These are phyloP conservation scores for Lophiotrema nucula DNA, from an alignment of 495 filamentous ascomycete genomes.

Conservation along the genomic window DNA sequence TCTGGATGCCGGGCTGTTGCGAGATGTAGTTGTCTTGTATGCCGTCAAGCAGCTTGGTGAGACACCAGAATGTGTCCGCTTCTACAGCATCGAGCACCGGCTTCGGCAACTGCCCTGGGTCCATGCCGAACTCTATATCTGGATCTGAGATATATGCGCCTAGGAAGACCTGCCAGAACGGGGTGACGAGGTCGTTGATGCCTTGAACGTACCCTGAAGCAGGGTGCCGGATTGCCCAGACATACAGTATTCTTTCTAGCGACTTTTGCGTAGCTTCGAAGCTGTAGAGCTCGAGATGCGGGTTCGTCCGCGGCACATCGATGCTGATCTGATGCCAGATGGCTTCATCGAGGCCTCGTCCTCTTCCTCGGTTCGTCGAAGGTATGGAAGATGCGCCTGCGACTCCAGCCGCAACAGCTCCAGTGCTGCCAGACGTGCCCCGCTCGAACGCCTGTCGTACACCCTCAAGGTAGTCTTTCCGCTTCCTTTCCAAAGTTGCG, in stretches of 20 bases:
- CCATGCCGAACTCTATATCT: constrained; percentile 92
- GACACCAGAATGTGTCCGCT: constrained; percentile 96
- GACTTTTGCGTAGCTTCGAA: constrained; percentile 96
- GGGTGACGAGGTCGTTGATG: constrained; percentile 96
- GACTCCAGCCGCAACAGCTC: constrained; percentile 35
- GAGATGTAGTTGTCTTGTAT: constrained; percentile 99
- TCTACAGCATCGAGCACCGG: constrained; percentile 94
- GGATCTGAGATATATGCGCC: constrained; percentile 89
- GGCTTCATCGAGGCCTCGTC: constrained; percentile 83
- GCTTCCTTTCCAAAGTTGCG: constrained; percentile 85
- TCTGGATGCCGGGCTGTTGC: constrained; percentile 91
- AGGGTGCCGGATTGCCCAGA: constrained; percentile 96
- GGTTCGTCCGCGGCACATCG: constrained; percentile 94
- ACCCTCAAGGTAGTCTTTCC: constrained; percentile 95
- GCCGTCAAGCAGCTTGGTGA: constrained; percentile 93
- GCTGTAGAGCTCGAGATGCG: constrained; percentile 88
- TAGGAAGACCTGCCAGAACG: constrained; percentile 96
- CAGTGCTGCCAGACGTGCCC: constrained; percentile 45
- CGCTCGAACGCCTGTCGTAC: constrained; percentile 92
- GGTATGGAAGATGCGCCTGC: constrained; percentile 22
- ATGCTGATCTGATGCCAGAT: constrained; percentile 99
- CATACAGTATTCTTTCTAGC: constrained; percentile 89
- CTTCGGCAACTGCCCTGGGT: constrained; percentile 87
- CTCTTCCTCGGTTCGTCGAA: constrained; percentile 47
- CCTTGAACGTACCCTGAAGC: constrained; percentile 97